A percentile compares a stretch with the other conserved stretches of the same genome.
Evolutionary conservation across 352 stramenopile genomes (phyloP).

Genomic region (Hyphochytrium catenoides): DNA sequence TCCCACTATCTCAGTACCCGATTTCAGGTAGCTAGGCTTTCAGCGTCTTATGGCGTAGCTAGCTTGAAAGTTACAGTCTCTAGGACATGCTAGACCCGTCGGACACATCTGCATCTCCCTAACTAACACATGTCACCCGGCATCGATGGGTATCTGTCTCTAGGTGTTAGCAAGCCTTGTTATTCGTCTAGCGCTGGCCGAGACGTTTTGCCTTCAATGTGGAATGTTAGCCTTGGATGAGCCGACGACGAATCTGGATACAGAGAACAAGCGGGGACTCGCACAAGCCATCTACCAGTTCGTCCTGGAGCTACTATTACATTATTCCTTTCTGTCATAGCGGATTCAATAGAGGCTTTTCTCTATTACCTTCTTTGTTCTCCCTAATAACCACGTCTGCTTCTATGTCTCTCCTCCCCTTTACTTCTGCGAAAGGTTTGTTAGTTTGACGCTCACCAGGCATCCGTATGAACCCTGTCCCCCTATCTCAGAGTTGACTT

Average conservation of each 20-base stretch:
- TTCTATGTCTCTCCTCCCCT: no score
- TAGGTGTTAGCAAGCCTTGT: conserved; percentile 74
- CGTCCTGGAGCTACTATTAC: conserved; percentile 5
- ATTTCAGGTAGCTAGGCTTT: no score
- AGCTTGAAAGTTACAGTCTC: neutral
- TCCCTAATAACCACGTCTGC: no score
- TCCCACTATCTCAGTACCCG: no score
- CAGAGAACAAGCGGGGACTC: conserved; percentile 84
- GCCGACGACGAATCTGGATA: conserved; percentile 91
- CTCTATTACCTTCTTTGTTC: neutral
- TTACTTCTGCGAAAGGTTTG: no score
- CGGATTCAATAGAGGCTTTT: conserved; percentile 1
- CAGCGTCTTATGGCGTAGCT: no score
- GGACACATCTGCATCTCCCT: no score
- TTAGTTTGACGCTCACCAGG: no score
- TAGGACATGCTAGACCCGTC: neutral
- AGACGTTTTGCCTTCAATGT: conserved; percentile 97
- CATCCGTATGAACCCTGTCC: no score
- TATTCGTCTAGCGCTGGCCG: conserved; percentile 89
- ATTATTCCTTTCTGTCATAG: neutral
- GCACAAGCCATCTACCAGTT: conserved; percentile 63
- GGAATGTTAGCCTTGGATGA: conserved; percentile 96
- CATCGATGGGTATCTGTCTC: neutral
- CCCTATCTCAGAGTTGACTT: no score
- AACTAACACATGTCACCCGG: no score